Evolutionary conservation across 768 basidiomycete species (phyloP).

Genomic region (Rhizopogon vinicolor): DNA sequence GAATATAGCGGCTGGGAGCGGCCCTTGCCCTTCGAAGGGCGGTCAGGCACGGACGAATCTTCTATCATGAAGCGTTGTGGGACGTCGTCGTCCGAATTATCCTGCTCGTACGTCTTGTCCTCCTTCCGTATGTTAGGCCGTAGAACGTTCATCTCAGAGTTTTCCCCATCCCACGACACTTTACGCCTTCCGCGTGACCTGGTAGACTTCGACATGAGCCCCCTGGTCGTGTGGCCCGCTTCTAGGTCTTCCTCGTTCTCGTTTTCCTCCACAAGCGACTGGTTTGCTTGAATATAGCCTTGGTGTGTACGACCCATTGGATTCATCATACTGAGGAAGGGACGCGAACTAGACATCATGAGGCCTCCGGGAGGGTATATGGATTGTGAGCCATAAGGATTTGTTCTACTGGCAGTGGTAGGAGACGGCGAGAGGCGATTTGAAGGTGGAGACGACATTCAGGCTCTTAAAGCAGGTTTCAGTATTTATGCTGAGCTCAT

Average conservation of each 20-base stretch:
- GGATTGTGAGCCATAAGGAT: constrained; percentile 25
- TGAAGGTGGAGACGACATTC: constrained; percentile 7
- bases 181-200: constrained; percentile 44
- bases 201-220: constrained; percentile 16
- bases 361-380: constrained; percentile 17
- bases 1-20: constrained; percentile 54
- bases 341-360: constrained; percentile 53
- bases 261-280: constrained; percentile 69
- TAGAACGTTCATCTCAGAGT: constrained; percentile 52
- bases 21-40: constrained; percentile 30
- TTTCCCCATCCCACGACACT: constrained; percentile 54
- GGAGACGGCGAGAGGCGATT: constrained; percentile 13
- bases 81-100: constrained; percentile 78
- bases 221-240: constrained; percentile 44
- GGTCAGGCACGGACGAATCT: constrained; percentile 36
- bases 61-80: constrained; percentile 87
- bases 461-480: background rate
- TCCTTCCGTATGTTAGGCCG: constrained; percentile 71
- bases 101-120: constrained; percentile 53
- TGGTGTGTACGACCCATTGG: constrained; percentile 71
- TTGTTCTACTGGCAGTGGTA: constrained; percentile 7
- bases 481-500: constrained; percentile 4
- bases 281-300: constrained; percentile 72
- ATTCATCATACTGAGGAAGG: constrained; percentile 80
- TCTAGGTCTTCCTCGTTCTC: constrained; percentile 60